Evolutionary conservation across 371 early-diverging fungal species (phyloP).

Genomic region (Basidiobolus meristosporus): DNA sequence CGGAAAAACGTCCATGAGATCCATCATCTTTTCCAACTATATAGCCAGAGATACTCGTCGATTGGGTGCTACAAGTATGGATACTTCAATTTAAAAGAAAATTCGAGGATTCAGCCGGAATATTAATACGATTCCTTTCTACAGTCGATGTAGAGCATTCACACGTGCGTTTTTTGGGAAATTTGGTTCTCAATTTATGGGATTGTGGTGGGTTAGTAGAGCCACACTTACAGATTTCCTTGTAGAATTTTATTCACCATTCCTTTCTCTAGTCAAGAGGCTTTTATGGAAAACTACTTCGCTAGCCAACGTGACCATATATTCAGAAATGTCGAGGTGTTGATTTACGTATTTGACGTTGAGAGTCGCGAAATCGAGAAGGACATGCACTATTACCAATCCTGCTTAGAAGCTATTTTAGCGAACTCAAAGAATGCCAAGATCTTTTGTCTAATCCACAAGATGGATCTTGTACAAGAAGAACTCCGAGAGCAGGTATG

Average conservation of each 20-base stretch:
- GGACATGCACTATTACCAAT: slow-evolving; percentile 79
- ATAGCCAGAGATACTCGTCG: slow-evolving; percentile 86
- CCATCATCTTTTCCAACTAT: slow-evolving; percentile 93
- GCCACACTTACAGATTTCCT: background rate
- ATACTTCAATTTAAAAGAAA: background rate
- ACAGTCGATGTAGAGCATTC: slow-evolving; percentile 92
- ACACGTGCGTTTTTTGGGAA: slow-evolving; percentile 84
- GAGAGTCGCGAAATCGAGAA: slow-evolving; percentile 79
- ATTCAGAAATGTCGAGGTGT: slow-evolving; percentile 91
- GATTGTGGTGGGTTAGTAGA: slow-evolving; percentile 70
- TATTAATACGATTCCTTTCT: background rate
- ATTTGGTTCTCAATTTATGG: slow-evolving; percentile 88
- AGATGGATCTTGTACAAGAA: slow-evolving; percentile 85
- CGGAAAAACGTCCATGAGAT: slow-evolving; percentile 96
- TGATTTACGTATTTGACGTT: slow-evolving; percentile 94
- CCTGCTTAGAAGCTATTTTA: slow-evolving; percentile 68
- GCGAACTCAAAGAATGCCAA: slow-evolving; percentile 72
- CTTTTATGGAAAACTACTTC: slow-evolving; percentile 93
- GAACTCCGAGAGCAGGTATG: slow-evolving; percentile 45
- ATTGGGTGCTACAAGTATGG: slow-evolving; percentile 80
- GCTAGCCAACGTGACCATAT: slow-evolving; percentile 80
- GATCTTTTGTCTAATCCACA: slow-evolving; percentile 88
- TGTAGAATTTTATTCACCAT: background rate
- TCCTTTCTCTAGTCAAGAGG: slow-evolving; percentile 48
- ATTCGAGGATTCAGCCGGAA: background rate